Evolutionary conservation across 306 rosid genomes (phyloP).

Genomic region (Malus sieversii): DNA sequence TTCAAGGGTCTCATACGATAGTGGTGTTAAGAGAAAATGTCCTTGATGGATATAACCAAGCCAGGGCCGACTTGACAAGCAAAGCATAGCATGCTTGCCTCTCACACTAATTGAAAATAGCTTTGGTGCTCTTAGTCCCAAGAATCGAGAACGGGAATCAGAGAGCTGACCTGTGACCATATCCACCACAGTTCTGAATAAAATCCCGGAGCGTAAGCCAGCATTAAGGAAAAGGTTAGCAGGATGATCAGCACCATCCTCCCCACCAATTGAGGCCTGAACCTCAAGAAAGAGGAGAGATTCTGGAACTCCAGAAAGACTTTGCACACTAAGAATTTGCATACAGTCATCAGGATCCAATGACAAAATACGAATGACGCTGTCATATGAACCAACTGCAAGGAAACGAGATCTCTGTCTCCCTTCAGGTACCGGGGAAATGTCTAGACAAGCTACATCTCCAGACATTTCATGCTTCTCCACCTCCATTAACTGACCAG

Average conservation of each 20-base stretch:
- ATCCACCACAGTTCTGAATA: conserved; percentile 94
- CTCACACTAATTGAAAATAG: conserved; percentile 67
- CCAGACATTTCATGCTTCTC: conserved; percentile 98
- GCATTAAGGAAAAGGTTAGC: conserved; percentile 93
- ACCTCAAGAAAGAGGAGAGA: conserved; percentile 95
- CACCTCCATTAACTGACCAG: conserved; percentile 92
- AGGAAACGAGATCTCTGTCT: conserved; percentile 89
- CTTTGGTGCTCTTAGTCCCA: conserved; percentile 93
- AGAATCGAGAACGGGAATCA: conserved; percentile 89
- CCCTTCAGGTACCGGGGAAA: conserved; percentile 96
- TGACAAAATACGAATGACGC: conserved; percentile 75
- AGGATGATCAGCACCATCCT: conserved; percentile 96
- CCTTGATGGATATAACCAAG: conserved; percentile 98
- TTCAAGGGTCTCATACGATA: conserved; percentile 93
- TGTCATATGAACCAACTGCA: conserved; percentile 94
- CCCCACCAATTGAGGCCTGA: conserved; percentile 89
- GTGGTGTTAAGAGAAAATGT: conserved; percentile 86
- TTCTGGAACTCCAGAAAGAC: conserved; percentile 91
- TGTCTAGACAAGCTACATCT: conserved; percentile 90
- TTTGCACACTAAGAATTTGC: conserved; percentile 82
- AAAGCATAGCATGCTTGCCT: conserved; percentile 87
- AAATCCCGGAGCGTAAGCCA: conserved; percentile 81
- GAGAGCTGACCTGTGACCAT: conserved; percentile 99
- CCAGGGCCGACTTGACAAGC: conserved; percentile 98
- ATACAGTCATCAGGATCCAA: conserved; percentile 93